These are phyloP conservation scores for Colletotrichum chrysophilum DNA, from an alignment of 2,329 filamentous ascomycete species.

Conservation along the genomic window DNA sequence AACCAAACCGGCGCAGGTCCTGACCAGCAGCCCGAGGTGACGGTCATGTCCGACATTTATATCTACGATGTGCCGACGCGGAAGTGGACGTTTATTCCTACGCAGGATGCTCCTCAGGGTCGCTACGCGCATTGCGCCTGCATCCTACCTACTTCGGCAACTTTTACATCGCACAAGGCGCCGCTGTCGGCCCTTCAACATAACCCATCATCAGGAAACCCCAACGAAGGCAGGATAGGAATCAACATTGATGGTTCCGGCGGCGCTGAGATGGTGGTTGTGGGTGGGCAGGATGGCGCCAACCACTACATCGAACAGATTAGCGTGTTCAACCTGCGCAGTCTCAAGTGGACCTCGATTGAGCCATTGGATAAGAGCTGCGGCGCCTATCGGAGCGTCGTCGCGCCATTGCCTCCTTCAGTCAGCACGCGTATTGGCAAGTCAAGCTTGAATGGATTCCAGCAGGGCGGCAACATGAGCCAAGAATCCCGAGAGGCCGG, in stretches of 20 bases:
- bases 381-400: slow-evolving; percentile 94
- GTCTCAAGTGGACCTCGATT: slow-evolving; percentile 93
- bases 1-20: slow-evolving; percentile 50
- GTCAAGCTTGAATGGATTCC: slow-evolving; percentile 46
- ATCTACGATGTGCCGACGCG: slow-evolving; percentile 86
- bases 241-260: slow-evolving; percentile 89
- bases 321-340: slow-evolving; percentile 95
- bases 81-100: slow-evolving; percentile 84
- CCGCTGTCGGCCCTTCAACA: slow-evolving; percentile 88
- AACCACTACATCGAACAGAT: slow-evolving; percentile 99
- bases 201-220: slow-evolving; percentile 81
- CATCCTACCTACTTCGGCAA: slow-evolving; percentile 85
- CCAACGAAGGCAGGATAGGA: slow-evolving; percentile 87
- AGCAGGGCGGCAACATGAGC: slow-evolving; percentile 53
- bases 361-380: slow-evolving; percentile 88
- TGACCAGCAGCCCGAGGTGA: slow-evolving; percentile 82
- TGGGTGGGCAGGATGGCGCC: slow-evolving; percentile 94
- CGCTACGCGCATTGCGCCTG: slow-evolving; percentile 97
- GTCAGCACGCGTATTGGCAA: slow-evolving; percentile 71
- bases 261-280: slow-evolving; percentile 95
- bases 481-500: slow-evolving; percentile 62
- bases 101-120: slow-evolving; percentile 85
- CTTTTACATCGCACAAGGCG: slow-evolving; percentile 84
- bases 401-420: slow-evolving; percentile 77
- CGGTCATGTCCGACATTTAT: slow-evolving; percentile 98